Conservation (phyloP, 2,329 filamentous ascomycete genomes). For the Colletotrichum musicola region DNA sequence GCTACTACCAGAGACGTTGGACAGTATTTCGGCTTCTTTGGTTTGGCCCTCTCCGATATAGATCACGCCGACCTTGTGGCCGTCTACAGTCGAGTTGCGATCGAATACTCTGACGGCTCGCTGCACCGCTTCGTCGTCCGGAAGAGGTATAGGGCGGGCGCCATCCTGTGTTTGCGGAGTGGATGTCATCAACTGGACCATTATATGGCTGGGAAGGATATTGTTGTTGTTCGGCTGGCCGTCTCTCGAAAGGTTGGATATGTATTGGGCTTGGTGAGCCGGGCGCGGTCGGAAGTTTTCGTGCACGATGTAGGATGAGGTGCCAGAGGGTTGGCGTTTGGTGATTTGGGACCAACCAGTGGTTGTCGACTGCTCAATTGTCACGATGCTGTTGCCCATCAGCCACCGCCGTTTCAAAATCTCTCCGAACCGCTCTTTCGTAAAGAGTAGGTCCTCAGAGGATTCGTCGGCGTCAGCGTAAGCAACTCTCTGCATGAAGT, state of each 20-base stretch:
- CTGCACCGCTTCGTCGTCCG: constrained; percentile 75
- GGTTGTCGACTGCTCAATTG: constrained; percentile 76
- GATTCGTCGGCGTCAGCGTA: constrained; percentile 89
- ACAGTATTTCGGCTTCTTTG: constrained; percentile 84
- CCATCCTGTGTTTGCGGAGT: constrained; percentile 69
- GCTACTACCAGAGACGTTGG: constrained; percentile 86
- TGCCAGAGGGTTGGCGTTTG: constrained; percentile 78
- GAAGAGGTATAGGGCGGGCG: constrained; percentile 80
- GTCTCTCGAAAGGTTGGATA: constrained; percentile 63
- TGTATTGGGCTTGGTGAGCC: constrained; percentile 65
- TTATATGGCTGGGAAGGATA: constrained; percentile 79
- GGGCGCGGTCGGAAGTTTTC: constrained; percentile 71
- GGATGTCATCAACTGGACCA: constrained; percentile 77
- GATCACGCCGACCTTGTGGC: constrained; percentile 94
- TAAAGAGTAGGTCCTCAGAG: constrained; percentile 74
- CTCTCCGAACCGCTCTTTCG: constrained; percentile 72
- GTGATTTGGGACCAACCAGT: constrained; percentile 79
- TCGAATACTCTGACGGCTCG: constrained; percentile 87
- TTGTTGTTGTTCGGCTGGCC: constrained; percentile 67
- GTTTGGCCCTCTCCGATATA: constrained; percentile 92
- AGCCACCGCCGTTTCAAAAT: constrained; percentile 78
- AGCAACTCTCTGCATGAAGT: constrained; percentile 92
- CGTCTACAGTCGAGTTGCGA: constrained; percentile 88
- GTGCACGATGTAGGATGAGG: constrained; percentile 69
- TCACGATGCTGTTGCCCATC: constrained; percentile 79